Evolutionary conservation across 177 flowering plant genomes (phyloP).

Genomic region (Vitis hybrid): DNA sequence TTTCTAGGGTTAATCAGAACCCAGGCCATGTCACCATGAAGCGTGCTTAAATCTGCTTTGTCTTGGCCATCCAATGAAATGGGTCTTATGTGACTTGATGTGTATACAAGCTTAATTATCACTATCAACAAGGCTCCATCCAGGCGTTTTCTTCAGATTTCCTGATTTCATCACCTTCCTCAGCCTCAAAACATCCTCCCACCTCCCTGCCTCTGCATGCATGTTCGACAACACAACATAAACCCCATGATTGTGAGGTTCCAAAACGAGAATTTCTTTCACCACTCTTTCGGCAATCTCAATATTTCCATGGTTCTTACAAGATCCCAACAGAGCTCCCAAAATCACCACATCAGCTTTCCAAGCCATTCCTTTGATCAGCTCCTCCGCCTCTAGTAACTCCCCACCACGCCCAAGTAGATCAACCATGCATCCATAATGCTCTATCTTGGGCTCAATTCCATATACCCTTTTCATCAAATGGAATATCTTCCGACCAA

Average conservation of each 20-base stretch:
- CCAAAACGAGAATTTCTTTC: constrained; percentile 45
- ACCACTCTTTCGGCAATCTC: constrained; percentile 58
- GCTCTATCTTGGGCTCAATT: constrained; percentile 55
- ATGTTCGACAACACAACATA: constrained; percentile 61
- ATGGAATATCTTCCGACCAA: constrained; percentile 36
- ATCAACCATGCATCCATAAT: constrained; percentile 65
- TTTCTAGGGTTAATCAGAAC: no score
- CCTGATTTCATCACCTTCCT: constrained; percentile 52
- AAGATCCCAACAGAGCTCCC: constrained; percentile 58
- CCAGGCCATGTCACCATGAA: no score
- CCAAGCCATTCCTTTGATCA: constrained; percentile 48
- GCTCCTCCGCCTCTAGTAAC: constrained; percentile 54
- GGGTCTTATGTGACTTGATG: background rate
- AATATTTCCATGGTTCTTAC: constrained; percentile 43
- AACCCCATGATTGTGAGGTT: constrained; percentile 58
- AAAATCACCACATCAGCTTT: constrained; percentile 57
- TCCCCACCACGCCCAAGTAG: constrained; percentile 54
- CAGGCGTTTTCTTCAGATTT: constrained; percentile 52
- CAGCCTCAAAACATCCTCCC: constrained; percentile 56
- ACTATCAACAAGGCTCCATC: constrained; percentile 44
- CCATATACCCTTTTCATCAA: constrained; percentile 41
- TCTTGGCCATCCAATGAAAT: background rate
- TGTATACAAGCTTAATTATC: constrained; percentile 6
- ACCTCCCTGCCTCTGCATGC: constrained; percentile 65
- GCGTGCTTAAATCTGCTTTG: no score